Evolutionary conservation across 2,329 filamentous ascomycete species (phyloP), one percentile per base, ranked within the genome.

Genomic region (Nemania bipapillata): DNA sequence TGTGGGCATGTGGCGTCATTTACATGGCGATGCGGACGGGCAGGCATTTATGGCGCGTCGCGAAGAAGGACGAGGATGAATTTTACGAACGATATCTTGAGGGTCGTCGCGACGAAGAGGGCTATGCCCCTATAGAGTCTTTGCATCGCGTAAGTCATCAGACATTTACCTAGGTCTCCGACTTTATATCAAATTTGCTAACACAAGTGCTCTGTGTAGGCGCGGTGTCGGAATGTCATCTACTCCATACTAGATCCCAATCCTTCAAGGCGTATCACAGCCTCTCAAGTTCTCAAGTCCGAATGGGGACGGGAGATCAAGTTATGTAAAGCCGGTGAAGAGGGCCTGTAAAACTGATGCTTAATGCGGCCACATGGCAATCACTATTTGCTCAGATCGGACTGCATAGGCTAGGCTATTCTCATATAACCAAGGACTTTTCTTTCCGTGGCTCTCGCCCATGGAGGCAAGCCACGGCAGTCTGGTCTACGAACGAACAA

Each of bases 21-120:
- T 99, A 99, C 83, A 99, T 99, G 96, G 96, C 96, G 15, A 99
- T 99, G 96, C 88, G 96, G 66, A 98, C 95, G 1, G 96, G 96
- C 5, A 88, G 96, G 61, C 96, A 99, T 80, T 85, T 99, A 8
- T 99, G 96, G 96, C 91, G 94, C 63, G 89, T 97, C n/a, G 96
- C 96, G 6, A 95, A 95, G 81, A 96, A 94, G 81, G 94, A 97
- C 63, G 95, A 98, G 73, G 96, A 99, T 77, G 96, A 98, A 77
- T 99, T 98, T 76, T 99, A 97, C 79, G 92, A 92, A 72, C 91
- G 94, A 49, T 99, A 99, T 78, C 87, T 99, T 4, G 92, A 97
- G 78, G 96, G 96, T 32, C 90, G 96, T 61, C 91, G 93, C 78
- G 94, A 97, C 74, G 96, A 98, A 79, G 93, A 95, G 82, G 96